phyloP scores from a whole-genome alignment of 306 rosid genomes.

The Hippophae tibetana region DNA sequence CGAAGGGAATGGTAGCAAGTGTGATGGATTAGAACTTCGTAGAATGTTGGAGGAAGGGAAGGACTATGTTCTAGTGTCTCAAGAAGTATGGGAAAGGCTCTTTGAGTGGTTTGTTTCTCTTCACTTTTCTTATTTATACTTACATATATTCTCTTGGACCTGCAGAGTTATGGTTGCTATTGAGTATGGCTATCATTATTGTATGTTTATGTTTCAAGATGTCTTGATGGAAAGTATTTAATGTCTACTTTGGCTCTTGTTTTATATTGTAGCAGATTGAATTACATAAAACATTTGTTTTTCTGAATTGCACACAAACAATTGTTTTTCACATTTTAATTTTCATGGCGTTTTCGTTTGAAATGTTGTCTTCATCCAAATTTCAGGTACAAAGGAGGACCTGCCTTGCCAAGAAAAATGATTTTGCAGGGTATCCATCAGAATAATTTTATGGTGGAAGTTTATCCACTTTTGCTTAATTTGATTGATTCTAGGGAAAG shows the following conservation, averaged over 20 bases:
- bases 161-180: not conserved
- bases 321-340: not conserved
- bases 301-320: not conserved
- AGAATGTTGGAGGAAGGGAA: slow-evolving; percentile 53
- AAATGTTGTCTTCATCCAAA: not conserved
- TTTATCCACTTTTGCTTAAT: slow-evolving; percentile 67
- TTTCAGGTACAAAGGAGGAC: slow-evolving; percentile 95
- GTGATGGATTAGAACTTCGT: slow-evolving; percentile 40
- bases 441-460: slow-evolving; percentile 73
- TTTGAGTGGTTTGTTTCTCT: slow-evolving; percentile 38
- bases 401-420: slow-evolving; percentile 77
- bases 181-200: not conserved
- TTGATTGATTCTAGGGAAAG: slow-evolving; percentile 72
- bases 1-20: slow-evolving; percentile 28
- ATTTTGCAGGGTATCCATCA: slow-evolving; percentile 63
- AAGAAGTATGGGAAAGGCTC: slow-evolving; percentile 78
- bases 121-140: not conserved
- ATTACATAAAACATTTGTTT: not conserved
- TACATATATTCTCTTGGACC: not conserved
- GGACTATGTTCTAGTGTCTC: slow-evolving; percentile 84
- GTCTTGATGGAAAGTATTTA: not conserved
- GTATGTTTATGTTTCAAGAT: not conserved
- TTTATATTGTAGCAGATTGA: not conserved
- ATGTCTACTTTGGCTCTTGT: not conserved
- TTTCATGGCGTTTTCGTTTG: slow-evolving; percentile 14